Evolutionary conservation across 2,329 filamentous ascomycete genomes (phyloP), one percentile per base, ranked within the genome.

Genomic region (Bipolaris oryzae): DNA sequence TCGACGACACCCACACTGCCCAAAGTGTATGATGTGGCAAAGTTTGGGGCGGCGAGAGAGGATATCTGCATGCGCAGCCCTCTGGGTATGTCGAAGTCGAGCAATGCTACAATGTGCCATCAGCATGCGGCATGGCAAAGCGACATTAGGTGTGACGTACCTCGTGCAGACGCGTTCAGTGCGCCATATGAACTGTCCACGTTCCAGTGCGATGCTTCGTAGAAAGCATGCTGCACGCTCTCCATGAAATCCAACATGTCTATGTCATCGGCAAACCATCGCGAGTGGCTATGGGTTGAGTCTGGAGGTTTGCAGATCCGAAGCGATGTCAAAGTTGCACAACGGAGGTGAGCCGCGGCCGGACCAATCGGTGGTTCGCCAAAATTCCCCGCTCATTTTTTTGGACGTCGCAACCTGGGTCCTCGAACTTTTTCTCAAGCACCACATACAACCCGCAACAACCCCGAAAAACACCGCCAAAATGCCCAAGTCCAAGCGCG

Each of bases 401-500:
- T 51, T 58, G 63, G 52, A 53, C 58, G 55, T 58, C 63, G 61
- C 60, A 55, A 55, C 57, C 47, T 33, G 37, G 33, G 39, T 50
- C 53, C 34, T 63, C 63, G 61, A 70, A 71, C 65, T 71, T 71
- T 72, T 64, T n/a, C 51, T 46, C 45, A 37, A 51, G 46, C 50
- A 38, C 48, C 57, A 57, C 41, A 11, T 28, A 41, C 50, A 60
- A 54, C 63, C 52, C 55, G 56, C 59, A 45, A 60, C 56, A 53
- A 21, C 55, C 53, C 50, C 37, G 35, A 44, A 39, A 60, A 41
- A 58, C 37, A 69, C 69, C 66, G 60, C 67, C 73, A 84, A 64
- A 65, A 99, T 99, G 95, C 95, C 95, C 76, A 93, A 96, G 83
- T 98, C 95, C 63, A 98, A 95, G 85, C 91, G 95, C 79, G 85